A percentile compares a stretch with the other conserved stretches of the same genome.
Conservation (phyloP, 176 grass and related monocot species). For the Bromus sterilis region DNA sequence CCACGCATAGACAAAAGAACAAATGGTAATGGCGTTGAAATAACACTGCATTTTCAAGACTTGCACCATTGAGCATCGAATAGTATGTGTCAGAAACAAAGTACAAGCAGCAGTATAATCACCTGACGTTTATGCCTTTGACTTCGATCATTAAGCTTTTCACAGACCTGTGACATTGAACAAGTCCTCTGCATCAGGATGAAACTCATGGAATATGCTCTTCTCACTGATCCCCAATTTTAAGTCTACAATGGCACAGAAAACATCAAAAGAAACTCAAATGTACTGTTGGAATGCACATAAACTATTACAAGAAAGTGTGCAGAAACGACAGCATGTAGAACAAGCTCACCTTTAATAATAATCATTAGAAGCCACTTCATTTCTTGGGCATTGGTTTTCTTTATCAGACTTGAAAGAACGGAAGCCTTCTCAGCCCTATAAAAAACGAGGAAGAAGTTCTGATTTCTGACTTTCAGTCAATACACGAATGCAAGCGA, state of each 20-base stretch:
- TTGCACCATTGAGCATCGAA: background rate
- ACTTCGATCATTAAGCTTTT: constrained; percentile 79
- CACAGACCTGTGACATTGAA: constrained; percentile 96
- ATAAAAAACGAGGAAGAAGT: constrained; percentile 14
- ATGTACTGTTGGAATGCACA: background rate
- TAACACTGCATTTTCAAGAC: background rate
- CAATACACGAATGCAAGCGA: background rate
- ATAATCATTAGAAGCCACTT: constrained; percentile 99
- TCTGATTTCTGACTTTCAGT: background rate
- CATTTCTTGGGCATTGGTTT: constrained; percentile 92
- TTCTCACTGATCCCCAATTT: constrained; percentile 93
- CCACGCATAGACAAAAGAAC: background rate
- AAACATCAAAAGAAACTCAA: constrained; percentile 8
- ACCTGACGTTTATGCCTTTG: constrained; percentile 92
- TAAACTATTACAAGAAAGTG: background rate
- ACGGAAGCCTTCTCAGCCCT: constrained; percentile 77
- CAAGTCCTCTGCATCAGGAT: constrained; percentile 93
- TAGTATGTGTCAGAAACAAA: background rate
- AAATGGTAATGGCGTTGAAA: background rate
- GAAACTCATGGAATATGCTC: constrained; percentile 93
- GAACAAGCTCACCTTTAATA: constrained; percentile 61
- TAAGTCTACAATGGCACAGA: constrained; percentile 46
- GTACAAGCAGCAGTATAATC: background rate
- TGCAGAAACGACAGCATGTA: background rate
- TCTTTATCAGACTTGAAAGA: constrained; percentile 78